A percentile compares a stretch with the other conserved stretches of the same genome.
phyloP scores from a whole-genome alignment of 179 eudicot species.

The Pouteria campechiana region DNA sequence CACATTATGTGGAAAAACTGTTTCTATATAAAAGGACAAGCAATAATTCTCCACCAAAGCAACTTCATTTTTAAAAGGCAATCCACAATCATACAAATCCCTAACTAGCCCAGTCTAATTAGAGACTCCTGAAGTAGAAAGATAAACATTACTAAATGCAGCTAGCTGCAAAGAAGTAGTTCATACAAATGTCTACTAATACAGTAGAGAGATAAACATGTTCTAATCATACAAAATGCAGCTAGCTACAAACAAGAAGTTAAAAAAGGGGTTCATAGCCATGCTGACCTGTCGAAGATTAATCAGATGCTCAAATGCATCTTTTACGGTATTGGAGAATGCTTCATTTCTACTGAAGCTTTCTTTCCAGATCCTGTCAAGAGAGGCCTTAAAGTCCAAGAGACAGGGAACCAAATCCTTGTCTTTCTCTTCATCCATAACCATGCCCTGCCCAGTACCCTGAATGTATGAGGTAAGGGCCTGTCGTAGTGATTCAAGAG shows the following conservation, averaged over 20 bases:
- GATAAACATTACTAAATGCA: no score
- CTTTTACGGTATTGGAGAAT: constrained; percentile 81
- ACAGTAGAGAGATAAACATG: no score
- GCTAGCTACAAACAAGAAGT: neutral
- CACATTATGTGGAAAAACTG: no score
- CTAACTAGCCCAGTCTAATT: no score
- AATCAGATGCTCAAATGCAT: constrained; percentile 92
- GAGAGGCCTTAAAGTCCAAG: constrained; percentile 76
- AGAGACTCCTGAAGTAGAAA: no score
- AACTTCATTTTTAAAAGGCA: no score
- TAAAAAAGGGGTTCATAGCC: neutral
- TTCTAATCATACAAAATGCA: no score
- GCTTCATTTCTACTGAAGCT: constrained; percentile 82
- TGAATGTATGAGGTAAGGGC: constrained; percentile 69
- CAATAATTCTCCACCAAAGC: no score
- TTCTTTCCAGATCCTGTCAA: constrained; percentile 92
- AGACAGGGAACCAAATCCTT: constrained; percentile 88
- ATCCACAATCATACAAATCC: no score
- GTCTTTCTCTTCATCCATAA: constrained; percentile 95
- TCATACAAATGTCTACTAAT: no score
- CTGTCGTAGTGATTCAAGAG: constrained; percentile 76
- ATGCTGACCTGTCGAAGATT: constrained; percentile 86
- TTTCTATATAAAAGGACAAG: no score
- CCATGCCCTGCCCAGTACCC: constrained; percentile 66
- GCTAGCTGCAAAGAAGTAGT: no score